Conservation (phyloP, 805 yeast species). For the Pachysolen tannophilus region DNA sequence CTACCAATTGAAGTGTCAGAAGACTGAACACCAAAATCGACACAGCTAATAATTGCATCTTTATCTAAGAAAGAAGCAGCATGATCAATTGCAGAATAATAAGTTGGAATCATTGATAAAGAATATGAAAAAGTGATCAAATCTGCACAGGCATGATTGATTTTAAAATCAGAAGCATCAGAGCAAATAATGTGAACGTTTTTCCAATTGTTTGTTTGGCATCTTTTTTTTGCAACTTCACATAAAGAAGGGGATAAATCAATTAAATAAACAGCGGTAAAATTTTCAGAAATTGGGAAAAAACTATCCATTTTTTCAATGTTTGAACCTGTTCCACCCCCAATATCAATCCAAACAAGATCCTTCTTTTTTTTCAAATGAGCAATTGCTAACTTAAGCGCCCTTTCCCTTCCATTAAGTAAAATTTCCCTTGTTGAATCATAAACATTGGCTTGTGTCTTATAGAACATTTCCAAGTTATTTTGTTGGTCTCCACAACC, state of each 20-base stretch:
- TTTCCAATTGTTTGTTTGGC: conserved; percentile 35
- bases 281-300: conserved; percentile 37
- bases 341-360: conserved; percentile 71
- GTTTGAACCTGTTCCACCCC: conserved; percentile 84
- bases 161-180: conserved; percentile 66
- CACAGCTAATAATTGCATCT: conserved; percentile 59
- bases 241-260: conserved; percentile 76
- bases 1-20: conserved; percentile 57
- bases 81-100: conserved; percentile 71
- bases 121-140: conserved; percentile 74
- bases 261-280: conserved; percentile 61
- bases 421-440: conserved; percentile 62
- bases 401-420: conserved; percentile 63
- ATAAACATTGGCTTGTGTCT: conserved; percentile 69
- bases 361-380: conserved; percentile 39
- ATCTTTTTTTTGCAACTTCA: conserved; percentile 58
- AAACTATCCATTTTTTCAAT: conserved; percentile 66
- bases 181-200: conserved; percentile 65
- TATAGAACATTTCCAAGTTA: conserved; percentile 62
- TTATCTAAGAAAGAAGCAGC: conserved; percentile 44
- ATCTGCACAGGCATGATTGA: conserved; percentile 48
- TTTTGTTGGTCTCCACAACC: conserved; percentile 42
- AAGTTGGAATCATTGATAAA: conserved; percentile 78
- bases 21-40: conserved; percentile 77
- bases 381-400: conserved; percentile 49